phyloP scores from a whole-genome alignment of 306 rosid species.

The Cucurbita moschata region DNA sequence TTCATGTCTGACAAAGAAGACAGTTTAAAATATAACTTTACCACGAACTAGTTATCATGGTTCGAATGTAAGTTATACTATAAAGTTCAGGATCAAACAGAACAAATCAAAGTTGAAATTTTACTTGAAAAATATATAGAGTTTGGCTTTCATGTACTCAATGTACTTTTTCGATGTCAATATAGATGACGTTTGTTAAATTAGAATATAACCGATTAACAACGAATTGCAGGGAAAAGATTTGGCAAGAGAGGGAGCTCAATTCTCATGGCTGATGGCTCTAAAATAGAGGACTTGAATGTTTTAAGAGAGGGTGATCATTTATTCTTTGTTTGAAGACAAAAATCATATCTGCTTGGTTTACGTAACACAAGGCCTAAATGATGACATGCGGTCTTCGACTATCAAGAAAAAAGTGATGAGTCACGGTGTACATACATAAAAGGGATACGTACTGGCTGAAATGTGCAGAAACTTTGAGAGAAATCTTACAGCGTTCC shows the following conservation, averaged over 20 bases:
- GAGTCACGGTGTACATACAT: not conserved
- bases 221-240: conserved; percentile 42
- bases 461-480: conserved; percentile 1
- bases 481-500: conserved; percentile 21
- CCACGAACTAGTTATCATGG: not conserved
- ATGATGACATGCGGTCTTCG: not conserved
- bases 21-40: not conserved
- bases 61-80: not conserved
- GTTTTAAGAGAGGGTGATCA: conserved; percentile 59
- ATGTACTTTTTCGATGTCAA: not conserved
- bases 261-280: conserved; percentile 55
- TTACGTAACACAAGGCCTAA: not conserved
- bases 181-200: not conserved
- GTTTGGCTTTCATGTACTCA: not conserved
- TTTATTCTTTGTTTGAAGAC: conserved; percentile 39
- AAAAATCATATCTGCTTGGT: conserved; percentile 2
- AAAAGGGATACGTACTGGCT: not conserved
- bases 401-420: not conserved
- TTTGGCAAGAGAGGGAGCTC: conserved; percentile 53
- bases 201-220: not conserved
- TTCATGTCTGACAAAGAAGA: not conserved
- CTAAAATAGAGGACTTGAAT: conserved; percentile 54
- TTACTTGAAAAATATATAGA: not conserved
- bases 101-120: not conserved
- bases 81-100: not conserved